These are phyloP conservation scores for Crepidotus variabilis DNA, from an alignment of 768 basidiomycete genomes.

Conservation along the genomic window DNA sequence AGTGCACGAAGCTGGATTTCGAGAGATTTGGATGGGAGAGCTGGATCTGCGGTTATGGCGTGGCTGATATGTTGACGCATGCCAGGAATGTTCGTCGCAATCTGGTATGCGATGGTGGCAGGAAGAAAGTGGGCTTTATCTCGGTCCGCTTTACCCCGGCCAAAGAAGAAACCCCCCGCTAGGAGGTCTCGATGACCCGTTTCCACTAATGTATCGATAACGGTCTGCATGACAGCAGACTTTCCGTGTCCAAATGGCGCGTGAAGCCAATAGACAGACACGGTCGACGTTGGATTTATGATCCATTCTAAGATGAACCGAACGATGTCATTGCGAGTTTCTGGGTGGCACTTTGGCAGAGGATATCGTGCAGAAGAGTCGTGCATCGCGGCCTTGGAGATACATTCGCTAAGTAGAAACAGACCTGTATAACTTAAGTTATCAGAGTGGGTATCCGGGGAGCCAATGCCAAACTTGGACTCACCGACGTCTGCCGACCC, in stretches of 20 bases:
- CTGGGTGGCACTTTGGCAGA: slow-evolving; percentile 14
- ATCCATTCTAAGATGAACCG: slow-evolving; percentile 14
- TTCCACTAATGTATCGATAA: slow-evolving; percentile 8
- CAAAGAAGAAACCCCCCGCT: slow-evolving; percentile 14
- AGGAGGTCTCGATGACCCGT: not conserved
- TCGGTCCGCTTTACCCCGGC: slow-evolving; percentile 1
- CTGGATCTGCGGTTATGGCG: slow-evolving; percentile 5
- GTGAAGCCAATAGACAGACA: slow-evolving; percentile 9
- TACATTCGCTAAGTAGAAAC: not conserved
- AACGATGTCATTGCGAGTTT: slow-evolving; percentile 11
- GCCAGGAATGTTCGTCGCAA: slow-evolving; percentile 10
- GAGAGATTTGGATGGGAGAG: slow-evolving; percentile 1
- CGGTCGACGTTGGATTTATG: not conserved
- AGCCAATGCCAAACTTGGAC: no score
- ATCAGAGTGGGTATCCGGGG: no score
- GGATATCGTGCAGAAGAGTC: slow-evolving; percentile 2
- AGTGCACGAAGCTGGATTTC: not conserved
- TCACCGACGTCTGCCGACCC: no score
- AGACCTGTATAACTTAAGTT: not conserved
- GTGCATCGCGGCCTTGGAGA: not conserved
- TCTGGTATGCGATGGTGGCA: slow-evolving; percentile 13
- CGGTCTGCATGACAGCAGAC: slow-evolving; percentile 13
- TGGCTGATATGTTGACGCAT: not conserved
- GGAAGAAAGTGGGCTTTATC: slow-evolving; percentile 7
- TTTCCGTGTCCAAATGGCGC: slow-evolving; percentile 15